Evolutionary conservation across 192 early-diverging fungal species (phyloP).

Genomic region (Geranomyces michiganensis): DNA sequence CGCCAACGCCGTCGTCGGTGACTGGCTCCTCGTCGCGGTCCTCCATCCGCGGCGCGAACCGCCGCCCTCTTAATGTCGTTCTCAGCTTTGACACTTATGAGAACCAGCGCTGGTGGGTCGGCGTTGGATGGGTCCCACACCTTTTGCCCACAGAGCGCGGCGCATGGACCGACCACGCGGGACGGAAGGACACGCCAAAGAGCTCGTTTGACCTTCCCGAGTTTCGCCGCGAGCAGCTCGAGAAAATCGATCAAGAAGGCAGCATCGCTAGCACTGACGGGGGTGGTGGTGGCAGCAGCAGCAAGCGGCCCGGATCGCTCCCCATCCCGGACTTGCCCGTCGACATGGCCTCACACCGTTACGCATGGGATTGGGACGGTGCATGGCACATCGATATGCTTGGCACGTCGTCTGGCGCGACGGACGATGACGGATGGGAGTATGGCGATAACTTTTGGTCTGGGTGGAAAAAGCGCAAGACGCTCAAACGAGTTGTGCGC

Average conservation of each 20-base stretch:
- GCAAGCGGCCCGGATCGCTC: not conserved
- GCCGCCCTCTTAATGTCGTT: slow-evolving; percentile 32
- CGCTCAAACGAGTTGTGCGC: slow-evolving; percentile 31
- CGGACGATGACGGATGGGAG: slow-evolving; percentile 62
- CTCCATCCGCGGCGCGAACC: slow-evolving; percentile 30
- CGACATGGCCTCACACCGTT: slow-evolving; percentile 48
- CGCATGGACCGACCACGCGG: slow-evolving; percentile 59
- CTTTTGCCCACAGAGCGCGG: slow-evolving; percentile 60
- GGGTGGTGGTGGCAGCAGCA: not conserved
- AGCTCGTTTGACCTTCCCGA: slow-evolving; percentile 20
- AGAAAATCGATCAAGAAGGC: not conserved
- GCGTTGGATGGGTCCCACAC: slow-evolving; percentile 63
- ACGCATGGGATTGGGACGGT: slow-evolving; percentile 52
- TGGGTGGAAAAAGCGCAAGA: slow-evolving; percentile 31
- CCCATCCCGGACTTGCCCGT: slow-evolving; percentile 39
- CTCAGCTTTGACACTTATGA: slow-evolving; percentile 49
- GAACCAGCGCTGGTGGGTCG: slow-evolving; percentile 72
- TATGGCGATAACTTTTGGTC: slow-evolving; percentile 66
- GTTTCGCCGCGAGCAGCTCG: slow-evolving; percentile 21
- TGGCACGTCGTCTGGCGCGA: not conserved
- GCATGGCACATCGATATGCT: slow-evolving; percentile 43
- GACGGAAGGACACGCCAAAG: slow-evolving; percentile 39
- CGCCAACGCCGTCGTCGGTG: no score
- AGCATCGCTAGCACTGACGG: not conserved
- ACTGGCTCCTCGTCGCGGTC: slow-evolving; percentile 17